phyloP scores from a whole-genome alignment of 2,329 filamentous ascomycete genomes.

The Pseudomassariella vexata region DNA sequence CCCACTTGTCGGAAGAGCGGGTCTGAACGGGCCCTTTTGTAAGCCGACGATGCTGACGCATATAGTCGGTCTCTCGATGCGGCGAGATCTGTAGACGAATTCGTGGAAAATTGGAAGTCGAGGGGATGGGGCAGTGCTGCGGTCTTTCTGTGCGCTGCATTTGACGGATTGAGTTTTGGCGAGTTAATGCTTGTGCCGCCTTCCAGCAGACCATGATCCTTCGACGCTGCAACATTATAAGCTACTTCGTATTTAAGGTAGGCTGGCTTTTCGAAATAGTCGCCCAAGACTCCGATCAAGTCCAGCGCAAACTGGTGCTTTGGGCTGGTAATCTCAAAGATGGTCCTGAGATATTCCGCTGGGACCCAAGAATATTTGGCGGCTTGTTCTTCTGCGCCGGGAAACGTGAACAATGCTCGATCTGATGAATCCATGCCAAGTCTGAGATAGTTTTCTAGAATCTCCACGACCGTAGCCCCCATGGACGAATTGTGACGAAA shows the following conservation, averaged over 20 bases:
- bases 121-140: constrained; percentile 4
- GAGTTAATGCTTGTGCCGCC: no score
- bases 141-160: constrained; percentile 3
- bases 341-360: constrained; percentile 32
- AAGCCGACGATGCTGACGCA: constrained; percentile 33
- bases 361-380: constrained; percentile 37
- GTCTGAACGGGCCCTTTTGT: constrained; percentile 55
- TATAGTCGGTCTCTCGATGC: constrained; percentile 20
- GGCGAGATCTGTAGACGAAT: constrained; percentile 10
- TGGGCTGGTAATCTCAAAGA: constrained; percentile 32
- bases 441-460: constrained; percentile 36
- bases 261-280: constrained; percentile 34
- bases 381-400: constrained; percentile 25
- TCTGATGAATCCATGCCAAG: constrained; percentile 28
- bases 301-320: constrained; percentile 24
- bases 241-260: constrained; percentile 23
- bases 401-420: constrained; percentile 15
- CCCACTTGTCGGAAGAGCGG: constrained; percentile 70
- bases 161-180: no score
- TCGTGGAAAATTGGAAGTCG: constrained; percentile 11
- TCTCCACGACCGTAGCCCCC: constrained; percentile 32
- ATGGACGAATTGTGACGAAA: constrained; percentile 29
- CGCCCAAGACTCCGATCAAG: constrained; percentile 34
- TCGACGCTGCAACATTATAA: constrained; percentile 19
- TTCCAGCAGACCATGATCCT: no score